A percentile compares a stretch with the other conserved stretches of the same genome.
Evolutionary conservation across 2,329 filamentous ascomycete species (phyloP).

Genomic region (Penicillium oxalicum): DNA sequence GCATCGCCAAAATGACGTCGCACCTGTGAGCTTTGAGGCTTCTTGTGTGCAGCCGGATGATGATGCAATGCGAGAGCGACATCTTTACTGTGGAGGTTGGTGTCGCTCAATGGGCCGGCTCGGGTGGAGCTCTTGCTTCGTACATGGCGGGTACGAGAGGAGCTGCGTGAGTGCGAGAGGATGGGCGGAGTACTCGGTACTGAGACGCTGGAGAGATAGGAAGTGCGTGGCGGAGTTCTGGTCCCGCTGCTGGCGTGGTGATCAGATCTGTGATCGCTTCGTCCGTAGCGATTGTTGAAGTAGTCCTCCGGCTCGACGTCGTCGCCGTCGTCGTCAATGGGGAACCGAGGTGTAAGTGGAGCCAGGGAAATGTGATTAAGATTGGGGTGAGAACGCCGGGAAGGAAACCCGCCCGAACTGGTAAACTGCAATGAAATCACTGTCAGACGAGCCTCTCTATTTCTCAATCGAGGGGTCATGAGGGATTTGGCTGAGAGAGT

Average conservation of each 20-base stretch:
- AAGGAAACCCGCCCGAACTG: constrained; percentile 29
- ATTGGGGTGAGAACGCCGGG: constrained; percentile 54
- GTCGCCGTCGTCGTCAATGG: constrained; percentile 46
- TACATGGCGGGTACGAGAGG: constrained; percentile 30
- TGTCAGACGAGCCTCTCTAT: neutral
- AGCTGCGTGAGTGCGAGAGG: constrained; percentile 38
- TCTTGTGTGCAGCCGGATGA: constrained; percentile 7
- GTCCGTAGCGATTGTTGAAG: constrained; percentile 20
- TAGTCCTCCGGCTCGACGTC: constrained; percentile 35
- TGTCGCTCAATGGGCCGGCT: constrained; percentile 29
- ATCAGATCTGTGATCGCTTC: constrained; percentile 4
- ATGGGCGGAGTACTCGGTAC: constrained; percentile 41
- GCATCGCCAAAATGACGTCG: constrained; percentile 4
- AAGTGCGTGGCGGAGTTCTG: constrained; percentile 28
- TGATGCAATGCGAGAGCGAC: constrained; percentile 23
- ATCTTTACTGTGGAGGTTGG: constrained; percentile 27
- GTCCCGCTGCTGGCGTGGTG: constrained; percentile 25
- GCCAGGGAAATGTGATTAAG: constrained; percentile 57
- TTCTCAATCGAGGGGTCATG: neutral
- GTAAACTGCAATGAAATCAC: constrained; percentile 14
- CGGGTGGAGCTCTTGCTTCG: constrained; percentile 33
- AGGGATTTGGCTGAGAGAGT: neutral
- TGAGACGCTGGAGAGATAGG: constrained; percentile 39
- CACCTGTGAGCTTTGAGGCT: constrained; percentile 5
- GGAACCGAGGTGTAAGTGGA: constrained; percentile 52